Conservation (phyloP, 1,139 yeast genomes). For the Pichia sp. region DNA sequence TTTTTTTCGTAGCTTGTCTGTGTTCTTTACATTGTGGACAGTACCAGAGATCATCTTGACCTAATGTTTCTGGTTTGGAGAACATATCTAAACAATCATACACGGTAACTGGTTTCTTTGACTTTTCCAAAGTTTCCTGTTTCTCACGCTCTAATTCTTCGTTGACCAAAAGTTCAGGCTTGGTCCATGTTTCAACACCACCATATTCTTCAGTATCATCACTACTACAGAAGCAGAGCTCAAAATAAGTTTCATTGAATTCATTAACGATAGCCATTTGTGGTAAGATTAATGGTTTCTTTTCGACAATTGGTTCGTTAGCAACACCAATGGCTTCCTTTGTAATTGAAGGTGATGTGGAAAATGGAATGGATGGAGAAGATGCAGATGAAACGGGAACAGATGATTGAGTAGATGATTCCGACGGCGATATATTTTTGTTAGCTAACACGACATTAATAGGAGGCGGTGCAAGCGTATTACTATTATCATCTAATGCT, state of each 20-base stretch:
- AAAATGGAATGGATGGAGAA: too few relatives aligned
- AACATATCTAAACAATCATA: conserved; percentile 76
- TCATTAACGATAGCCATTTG: conserved; percentile 59
- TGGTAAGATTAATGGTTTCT: conserved; percentile 3
- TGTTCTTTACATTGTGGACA: conserved; percentile 90
- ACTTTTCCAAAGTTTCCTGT: conserved; percentile 34
- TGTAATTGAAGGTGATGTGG: neutral
- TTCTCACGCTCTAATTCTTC: conserved; percentile 47
- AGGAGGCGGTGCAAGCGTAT: too few relatives aligned
- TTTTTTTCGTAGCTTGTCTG: conserved; percentile 86
- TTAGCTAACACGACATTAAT: too few relatives aligned
- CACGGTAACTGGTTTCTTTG: conserved; percentile 54
- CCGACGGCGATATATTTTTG: too few relatives aligned
- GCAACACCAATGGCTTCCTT: neutral
- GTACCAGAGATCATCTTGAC: conserved; percentile 92
- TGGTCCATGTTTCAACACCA: conserved; percentile 51
- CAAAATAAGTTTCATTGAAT: conserved; percentile 55
- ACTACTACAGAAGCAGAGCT: conserved; percentile 48
- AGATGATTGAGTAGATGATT: too few relatives aligned
- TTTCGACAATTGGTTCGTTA: neutral
- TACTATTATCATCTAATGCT: too few relatives aligned
- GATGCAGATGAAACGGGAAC: too few relatives aligned
- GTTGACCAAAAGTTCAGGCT: conserved; percentile 49
- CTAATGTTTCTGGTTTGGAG: conserved; percentile 79
- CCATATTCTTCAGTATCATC: conserved; percentile 36